Percentiles rank a stretch among this genome's conserved stretches.
Conservation (phyloP, 345 rosid genomes). For the Eutrema heterophyllum region DNA sequence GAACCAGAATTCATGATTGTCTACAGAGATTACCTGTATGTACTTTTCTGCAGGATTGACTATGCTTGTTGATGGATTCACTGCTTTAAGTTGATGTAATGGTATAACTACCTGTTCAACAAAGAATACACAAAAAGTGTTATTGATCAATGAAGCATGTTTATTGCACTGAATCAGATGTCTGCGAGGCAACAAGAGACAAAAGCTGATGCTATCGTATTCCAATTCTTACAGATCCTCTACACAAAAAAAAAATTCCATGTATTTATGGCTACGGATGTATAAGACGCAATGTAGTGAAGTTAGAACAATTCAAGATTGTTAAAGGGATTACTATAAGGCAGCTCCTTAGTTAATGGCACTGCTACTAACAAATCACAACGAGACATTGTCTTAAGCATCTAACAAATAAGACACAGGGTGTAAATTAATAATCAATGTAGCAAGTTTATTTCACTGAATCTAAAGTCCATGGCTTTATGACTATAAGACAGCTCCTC, state of each 20-base stretch:
- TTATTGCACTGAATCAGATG: neutral
- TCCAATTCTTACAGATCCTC: neutral
- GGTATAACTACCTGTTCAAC: slow-evolving; percentile 57
- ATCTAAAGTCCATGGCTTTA: neutral
- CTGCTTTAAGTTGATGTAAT: slow-evolving; percentile 56
- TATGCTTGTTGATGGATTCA: slow-evolving; percentile 63
- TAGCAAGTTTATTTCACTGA: neutral
- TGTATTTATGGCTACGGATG: neutral
- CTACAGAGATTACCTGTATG: slow-evolving; percentile 53
- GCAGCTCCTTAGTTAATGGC: neutral
- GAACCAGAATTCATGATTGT: slow-evolving; percentile 67
- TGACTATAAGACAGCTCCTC: neutral
- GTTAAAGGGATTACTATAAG: neutral
- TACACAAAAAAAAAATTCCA: neutral
- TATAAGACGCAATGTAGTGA: neutral
- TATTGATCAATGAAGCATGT: neutral
- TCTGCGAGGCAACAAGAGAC: neutral
- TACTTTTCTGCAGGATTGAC: slow-evolving; percentile 54
- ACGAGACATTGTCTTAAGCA: neutral
- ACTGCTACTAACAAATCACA: neutral
- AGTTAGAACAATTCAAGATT: neutral
- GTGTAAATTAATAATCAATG: neutral
- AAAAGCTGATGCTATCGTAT: neutral
- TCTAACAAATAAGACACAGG: neutral
- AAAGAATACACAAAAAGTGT: slow-evolving; percentile 9